Percentiles rank a stretch among this genome's conserved stretches.
Conservation (phyloP, 768 basidiomycete genomes). For the Daedalea quercina region DNA sequence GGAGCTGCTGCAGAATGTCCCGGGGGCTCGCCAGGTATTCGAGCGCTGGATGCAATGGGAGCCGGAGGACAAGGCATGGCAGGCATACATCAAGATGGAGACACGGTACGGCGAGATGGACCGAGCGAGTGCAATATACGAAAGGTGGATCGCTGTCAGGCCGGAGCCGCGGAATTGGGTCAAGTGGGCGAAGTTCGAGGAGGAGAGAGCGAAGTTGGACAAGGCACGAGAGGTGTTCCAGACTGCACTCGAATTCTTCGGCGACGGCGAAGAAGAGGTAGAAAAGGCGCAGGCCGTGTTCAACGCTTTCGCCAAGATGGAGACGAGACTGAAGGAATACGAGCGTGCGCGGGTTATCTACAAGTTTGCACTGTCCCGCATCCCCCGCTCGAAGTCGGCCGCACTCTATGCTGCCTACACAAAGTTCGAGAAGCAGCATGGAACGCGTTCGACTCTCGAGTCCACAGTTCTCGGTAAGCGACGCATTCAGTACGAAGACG, state of each 20-base stretch:
- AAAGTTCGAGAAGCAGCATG: slow-evolving; percentile 97
- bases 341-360: slow-evolving; percentile 96
- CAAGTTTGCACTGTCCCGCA: slow-evolving; percentile 95
- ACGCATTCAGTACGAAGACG: slow-evolving; percentile 98
- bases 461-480: slow-evolving; percentile 94
- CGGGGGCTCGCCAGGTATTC: slow-evolving; percentile 95
- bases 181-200: slow-evolving; percentile 61
- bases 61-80: slow-evolving; percentile 99
- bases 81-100: slow-evolving; percentile 98
- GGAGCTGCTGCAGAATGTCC: slow-evolving; percentile 91
- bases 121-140: slow-evolving; percentile 88
- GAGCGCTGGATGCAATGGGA: slow-evolving; percentile 99
- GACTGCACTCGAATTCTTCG: slow-evolving; percentile 59
- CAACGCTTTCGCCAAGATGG: slow-evolving; percentile 94
- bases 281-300: slow-evolving; percentile 89
- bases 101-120: slow-evolving; percentile 88
- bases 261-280: slow-evolving; percentile 55
- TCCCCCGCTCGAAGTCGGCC: slow-evolving; percentile 89
- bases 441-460: slow-evolving; percentile 81
- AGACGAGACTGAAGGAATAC: slow-evolving; percentile 91
- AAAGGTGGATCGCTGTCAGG: slow-evolving; percentile 77
- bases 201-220: slow-evolving; percentile 53
- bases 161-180: slow-evolving; percentile 62
- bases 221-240: slow-evolving; percentile 64
- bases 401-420: slow-evolving; percentile 89